These are phyloP conservation scores for Polygonum aviculare DNA, from an alignment of 148 eudicot species.

Conservation along the genomic window DNA sequence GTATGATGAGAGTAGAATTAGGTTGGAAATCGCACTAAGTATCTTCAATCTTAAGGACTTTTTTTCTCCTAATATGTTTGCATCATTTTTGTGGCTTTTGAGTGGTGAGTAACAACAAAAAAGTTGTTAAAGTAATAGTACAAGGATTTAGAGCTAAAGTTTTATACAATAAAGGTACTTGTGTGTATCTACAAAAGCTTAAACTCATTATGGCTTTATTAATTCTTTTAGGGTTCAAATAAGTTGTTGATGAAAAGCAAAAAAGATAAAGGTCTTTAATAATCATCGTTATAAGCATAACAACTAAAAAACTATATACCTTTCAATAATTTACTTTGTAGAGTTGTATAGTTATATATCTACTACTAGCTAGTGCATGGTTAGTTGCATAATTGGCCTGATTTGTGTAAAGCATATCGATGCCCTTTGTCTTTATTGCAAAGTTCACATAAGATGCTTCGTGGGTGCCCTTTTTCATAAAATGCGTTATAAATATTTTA, in stretches of 20 bases:
- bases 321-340: background rate
- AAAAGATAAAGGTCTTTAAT: too few species aligned
- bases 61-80: background rate
- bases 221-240: background rate
- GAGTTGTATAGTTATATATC: background rate
- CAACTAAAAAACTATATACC: background rate
- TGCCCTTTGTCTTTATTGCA: background rate
- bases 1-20: background rate
- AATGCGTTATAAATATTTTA: background rate
- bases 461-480: background rate
- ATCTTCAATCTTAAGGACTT: background rate
- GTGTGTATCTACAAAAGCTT: too few species aligned
- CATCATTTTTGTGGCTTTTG: background rate
- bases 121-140: too few species aligned
- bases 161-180: too few species aligned
- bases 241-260: background rate
- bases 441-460: background rate
- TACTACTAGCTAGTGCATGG: background rate
- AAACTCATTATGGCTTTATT: too few species aligned
- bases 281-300: background rate
- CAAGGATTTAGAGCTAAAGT: too few species aligned
- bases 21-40: background rate
- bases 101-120: too few species aligned
- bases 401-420: background rate
- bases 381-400: background rate